These are phyloP conservation scores for Taphrina pruni DNA, from an alignment of 1,139 yeast species.

Conservation along the genomic window DNA sequence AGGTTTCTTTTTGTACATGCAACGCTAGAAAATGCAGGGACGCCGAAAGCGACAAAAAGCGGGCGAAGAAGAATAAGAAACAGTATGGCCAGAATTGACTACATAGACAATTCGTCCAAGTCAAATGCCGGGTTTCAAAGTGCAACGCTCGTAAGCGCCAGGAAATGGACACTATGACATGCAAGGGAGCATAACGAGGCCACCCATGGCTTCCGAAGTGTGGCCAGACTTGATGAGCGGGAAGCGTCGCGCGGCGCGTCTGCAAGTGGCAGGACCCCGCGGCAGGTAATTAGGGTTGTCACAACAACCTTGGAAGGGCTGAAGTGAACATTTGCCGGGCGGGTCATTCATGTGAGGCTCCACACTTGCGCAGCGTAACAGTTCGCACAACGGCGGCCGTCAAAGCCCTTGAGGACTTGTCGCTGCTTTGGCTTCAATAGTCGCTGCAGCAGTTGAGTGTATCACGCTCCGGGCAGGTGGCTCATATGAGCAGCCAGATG, in stretches of 20 bases:
- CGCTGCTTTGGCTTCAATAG: too few species aligned
- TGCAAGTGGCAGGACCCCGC: not conserved
- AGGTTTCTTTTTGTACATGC: conserved; percentile 27
- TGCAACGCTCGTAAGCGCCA: not conserved
- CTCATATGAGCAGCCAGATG: too few species aligned
- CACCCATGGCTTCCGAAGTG: too few species aligned
- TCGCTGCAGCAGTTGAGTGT: too few species aligned
- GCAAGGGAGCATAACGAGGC: too few species aligned
- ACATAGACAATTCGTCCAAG: not conserved
- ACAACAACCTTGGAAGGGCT: not conserved
- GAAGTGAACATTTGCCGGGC: not conserved
- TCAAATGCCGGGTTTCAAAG: not conserved
- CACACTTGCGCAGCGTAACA: not conserved
- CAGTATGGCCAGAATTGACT: not conserved
- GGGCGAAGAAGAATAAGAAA: not conserved
- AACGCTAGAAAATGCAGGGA: conserved; percentile 3
- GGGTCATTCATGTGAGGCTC: not conserved
- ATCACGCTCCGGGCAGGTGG: too few species aligned
- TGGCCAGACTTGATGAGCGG: not conserved
- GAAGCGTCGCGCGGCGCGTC: conserved; percentile 14
- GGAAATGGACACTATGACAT: not conserved
- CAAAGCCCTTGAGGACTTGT: too few species aligned
- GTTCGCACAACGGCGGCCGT: too few species aligned
- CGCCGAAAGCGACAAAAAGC: conserved; percentile 2
- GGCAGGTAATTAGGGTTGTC: conserved; percentile 9